Conservation (phyloP, 768 basidiomycete genomes). For the Kwoniella sp. region DNA sequence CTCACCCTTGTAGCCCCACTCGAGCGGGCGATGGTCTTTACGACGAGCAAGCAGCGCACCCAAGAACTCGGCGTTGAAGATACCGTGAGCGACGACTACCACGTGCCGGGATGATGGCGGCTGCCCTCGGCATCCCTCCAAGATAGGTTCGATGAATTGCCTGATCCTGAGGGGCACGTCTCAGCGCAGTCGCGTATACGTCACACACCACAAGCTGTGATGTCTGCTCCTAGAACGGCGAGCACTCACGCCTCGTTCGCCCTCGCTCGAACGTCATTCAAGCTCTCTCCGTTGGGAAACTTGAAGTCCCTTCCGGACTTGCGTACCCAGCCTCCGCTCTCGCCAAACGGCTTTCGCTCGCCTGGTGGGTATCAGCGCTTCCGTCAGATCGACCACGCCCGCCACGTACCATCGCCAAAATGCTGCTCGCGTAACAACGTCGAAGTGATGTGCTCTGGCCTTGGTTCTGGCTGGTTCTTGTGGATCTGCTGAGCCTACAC, state of each 20-base stretch:
- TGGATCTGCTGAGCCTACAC: slow-evolving; percentile 45
- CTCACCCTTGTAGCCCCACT: slow-evolving; percentile 45
- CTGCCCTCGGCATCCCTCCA: slow-evolving; percentile 34
- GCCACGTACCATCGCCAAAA: slow-evolving; percentile 51
- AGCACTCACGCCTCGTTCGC: slow-evolving; percentile 50
- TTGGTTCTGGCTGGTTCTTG: slow-evolving; percentile 35
- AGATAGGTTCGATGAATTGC: slow-evolving; percentile 49
- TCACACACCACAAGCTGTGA: neutral
- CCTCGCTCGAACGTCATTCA: slow-evolving; percentile 50
- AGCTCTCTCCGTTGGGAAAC: slow-evolving; percentile 50
- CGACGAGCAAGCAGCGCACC: slow-evolving; percentile 47
- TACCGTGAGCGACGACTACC: slow-evolving; percentile 53
- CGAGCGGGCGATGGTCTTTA: slow-evolving; percentile 29
- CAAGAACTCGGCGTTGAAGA: slow-evolving; percentile 52
- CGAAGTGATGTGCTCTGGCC: slow-evolving; percentile 43
- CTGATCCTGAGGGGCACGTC: slow-evolving; percentile 33
- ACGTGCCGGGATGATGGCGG: slow-evolving; percentile 36
- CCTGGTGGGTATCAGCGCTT: too few relatives aligned
- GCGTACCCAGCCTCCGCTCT: slow-evolving; percentile 26
- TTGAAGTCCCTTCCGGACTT: slow-evolving; percentile 44
- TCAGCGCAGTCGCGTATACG: neutral
- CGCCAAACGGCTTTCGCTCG: slow-evolving; percentile 32
- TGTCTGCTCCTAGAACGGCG: too few relatives aligned
- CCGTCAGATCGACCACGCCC: neutral
- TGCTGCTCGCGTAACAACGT: slow-evolving; percentile 52